Evolutionary conservation across 148 eudicot species (phyloP).

Genomic region (Silene uniflora): DNA sequence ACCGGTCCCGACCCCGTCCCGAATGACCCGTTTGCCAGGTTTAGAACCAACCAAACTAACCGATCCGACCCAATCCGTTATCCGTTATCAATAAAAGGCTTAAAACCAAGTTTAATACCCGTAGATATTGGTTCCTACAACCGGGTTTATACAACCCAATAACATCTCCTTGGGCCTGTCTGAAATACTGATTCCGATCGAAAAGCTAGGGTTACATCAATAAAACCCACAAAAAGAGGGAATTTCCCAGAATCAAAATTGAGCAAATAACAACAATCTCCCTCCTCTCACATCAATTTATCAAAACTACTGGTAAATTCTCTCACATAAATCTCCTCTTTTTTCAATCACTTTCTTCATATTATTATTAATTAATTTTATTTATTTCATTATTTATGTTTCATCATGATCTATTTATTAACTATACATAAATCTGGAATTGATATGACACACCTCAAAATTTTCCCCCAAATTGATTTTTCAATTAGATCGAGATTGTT

Average conservation of each 20-base stretch:
- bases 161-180: too few relatives aligned
- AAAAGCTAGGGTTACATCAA: slow-evolving; percentile 7
- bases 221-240: neutral
- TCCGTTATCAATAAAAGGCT: too few relatives aligned
- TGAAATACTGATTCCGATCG: neutral
- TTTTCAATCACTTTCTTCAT: slow-evolving; percentile 10
- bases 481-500: slow-evolving; percentile 10
- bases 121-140: too few relatives aligned
- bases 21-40: too few relatives aligned
- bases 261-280: slow-evolving; percentile 1
- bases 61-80: too few relatives aligned
- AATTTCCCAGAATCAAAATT: neutral
- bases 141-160: too few relatives aligned
- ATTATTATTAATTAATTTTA: neutral
- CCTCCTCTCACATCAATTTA: slow-evolving; percentile 2
- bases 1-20: too few relatives aligned
- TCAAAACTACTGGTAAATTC: slow-evolving; percentile 11
- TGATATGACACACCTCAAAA: neutral
- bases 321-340: slow-evolving; percentile 13
- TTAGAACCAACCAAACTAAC: too few relatives aligned
- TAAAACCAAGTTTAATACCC: too few relatives aligned
- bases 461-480: neutral
- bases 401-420: neutral
- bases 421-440: neutral
- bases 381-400: slow-evolving; percentile 7